phyloP scores from a whole-genome alignment of 352 stramenopile species.

The Pythium utonaiense region DNA sequence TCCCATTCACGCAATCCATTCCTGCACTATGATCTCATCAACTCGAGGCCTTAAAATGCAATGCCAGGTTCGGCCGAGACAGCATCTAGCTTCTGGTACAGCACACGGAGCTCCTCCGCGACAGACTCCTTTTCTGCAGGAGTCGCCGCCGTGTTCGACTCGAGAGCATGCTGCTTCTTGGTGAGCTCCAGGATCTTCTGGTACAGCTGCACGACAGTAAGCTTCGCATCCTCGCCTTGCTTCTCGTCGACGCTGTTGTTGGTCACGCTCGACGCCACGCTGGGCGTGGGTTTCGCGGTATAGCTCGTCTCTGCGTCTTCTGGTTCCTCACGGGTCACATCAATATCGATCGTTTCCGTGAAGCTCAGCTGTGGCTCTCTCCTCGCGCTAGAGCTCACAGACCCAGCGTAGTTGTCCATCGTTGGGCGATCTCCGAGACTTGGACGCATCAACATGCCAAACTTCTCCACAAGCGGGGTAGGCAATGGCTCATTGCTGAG shows the following conservation, averaged over 20 bases:
- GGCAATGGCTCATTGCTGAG: constrained; percentile 25
- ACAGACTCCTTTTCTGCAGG: constrained; percentile 37
- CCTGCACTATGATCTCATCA: constrained; percentile 2
- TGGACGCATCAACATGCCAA: constrained; percentile 17
- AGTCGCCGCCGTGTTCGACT: constrained; percentile 36
- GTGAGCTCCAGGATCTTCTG: constrained; percentile 62
- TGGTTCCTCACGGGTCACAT: constrained; percentile 3
- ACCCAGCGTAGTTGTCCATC: constrained; percentile 38
- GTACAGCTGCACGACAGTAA: constrained; percentile 54
- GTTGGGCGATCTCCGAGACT: constrained; percentile 18
- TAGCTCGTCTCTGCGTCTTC: neutral
- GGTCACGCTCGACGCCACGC: neutral
- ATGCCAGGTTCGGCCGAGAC: constrained; percentile 27
- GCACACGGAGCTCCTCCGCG: constrained; percentile 34
- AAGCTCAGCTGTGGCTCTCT: constrained; percentile 26
- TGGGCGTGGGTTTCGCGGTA: neutral
- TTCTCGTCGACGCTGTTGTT: neutral
- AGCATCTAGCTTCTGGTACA: constrained; percentile 51
- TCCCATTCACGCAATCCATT: neutral
- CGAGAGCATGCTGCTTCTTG: constrained; percentile 49
- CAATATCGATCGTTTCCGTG: constrained; percentile 25
- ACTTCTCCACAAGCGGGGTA: constrained; percentile 16
- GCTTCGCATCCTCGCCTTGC: constrained; percentile 20
- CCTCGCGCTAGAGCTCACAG: constrained; percentile 26
- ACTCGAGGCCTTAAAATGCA: constrained; percentile 1